Evolutionary conservation across 441 rosid genomes (phyloP), one percentile per base, ranked within the genome.

Genomic region (Adansonia gregorii): DNA sequence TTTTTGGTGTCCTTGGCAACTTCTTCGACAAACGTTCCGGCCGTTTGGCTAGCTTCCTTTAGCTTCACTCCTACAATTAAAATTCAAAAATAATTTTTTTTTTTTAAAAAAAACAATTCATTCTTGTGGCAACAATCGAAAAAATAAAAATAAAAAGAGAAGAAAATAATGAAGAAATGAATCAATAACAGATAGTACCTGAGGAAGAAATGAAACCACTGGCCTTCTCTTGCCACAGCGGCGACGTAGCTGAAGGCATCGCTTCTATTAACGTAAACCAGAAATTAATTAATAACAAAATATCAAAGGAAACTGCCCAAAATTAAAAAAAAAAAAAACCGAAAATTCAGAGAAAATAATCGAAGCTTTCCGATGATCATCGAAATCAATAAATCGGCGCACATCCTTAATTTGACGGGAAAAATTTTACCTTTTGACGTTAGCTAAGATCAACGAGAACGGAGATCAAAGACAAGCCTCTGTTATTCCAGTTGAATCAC

Each of bases 1-100:
- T 90, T 97, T 84, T 92, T 95, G 3, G 98, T 92, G 87, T 95
- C 98, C 78, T 92, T 95, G 4, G 98, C 96, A 45, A 87, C 97
- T 79, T 88, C 98, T 49, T 88, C 98, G 0, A 94, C 89, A 79
- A 90, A 87, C 65, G 92, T 85, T 74, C 97, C 97, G 8, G 98
- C 97, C 10, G 92, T 82, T 80, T 90, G 91, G 55, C 97, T 81
- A 2, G 96, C 98, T 86, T 92, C 94, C 85, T 87, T 95, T 60
- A 95, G 84, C 88, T 88, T 95, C 72, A 85, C 86, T 69, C 97
- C 99, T 95, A 80, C 86, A 85, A 67, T 56, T 72, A 75, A 75
- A 49, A 6, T 15, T 6, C 24, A 39, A 55, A 39, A 31, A 24
- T 24, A 24, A 68, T n/a, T n/a, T n/a, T n/a, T n/a, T n/a, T n/a